Percentiles rank a stretch among this genome's conserved stretches.
These are phyloP conservation scores for Colletotrichum neosansevieriae DNA, from an alignment of 2,329 filamentous ascomycete species.

Conservation along the genomic window DNA sequence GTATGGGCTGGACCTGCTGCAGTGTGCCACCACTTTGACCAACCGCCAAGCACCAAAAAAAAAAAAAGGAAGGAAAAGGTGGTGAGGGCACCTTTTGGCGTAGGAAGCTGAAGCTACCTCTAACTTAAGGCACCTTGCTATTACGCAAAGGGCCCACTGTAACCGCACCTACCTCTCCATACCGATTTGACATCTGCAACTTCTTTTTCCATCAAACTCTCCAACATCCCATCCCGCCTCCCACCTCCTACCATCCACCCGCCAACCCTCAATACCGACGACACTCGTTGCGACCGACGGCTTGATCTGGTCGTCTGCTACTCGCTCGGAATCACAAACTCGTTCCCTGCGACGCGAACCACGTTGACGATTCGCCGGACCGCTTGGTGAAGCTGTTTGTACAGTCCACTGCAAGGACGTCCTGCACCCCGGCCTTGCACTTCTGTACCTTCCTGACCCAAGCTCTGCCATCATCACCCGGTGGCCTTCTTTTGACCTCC, in stretches of 20 bases:
- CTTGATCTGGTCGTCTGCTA: conserved; percentile 12
- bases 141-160: conserved; percentile 41
- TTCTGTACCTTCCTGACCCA: conserved; percentile 41
- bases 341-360: conserved; percentile 16
- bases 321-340: conserved; percentile 5
- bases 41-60: not conserved
- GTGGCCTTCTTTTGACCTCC: conserved; percentile 12
- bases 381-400: conserved; percentile 49
- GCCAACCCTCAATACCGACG: conserved; percentile 17
- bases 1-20: not conserved
- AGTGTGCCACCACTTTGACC: not conserved
- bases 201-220: conserved; percentile 40
- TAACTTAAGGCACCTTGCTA: conserved; percentile 40
- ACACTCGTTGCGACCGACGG: conserved; percentile 36
- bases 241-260: conserved; percentile 13
- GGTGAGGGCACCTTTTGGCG: not conserved
- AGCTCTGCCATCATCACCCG: conserved; percentile 29
- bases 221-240: conserved; percentile 33
- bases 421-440: conserved; percentile 56
- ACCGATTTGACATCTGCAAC: conserved; percentile 40
- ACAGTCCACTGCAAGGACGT: conserved; percentile 47
- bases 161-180: conserved; percentile 40
- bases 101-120: conserved; percentile 31
- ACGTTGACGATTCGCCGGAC: not conserved
- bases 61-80: not conserved